Base-by-base conservation (phyloP, 768 basidiomycete genomes). In the Pleurotus sapidus region DNA sequence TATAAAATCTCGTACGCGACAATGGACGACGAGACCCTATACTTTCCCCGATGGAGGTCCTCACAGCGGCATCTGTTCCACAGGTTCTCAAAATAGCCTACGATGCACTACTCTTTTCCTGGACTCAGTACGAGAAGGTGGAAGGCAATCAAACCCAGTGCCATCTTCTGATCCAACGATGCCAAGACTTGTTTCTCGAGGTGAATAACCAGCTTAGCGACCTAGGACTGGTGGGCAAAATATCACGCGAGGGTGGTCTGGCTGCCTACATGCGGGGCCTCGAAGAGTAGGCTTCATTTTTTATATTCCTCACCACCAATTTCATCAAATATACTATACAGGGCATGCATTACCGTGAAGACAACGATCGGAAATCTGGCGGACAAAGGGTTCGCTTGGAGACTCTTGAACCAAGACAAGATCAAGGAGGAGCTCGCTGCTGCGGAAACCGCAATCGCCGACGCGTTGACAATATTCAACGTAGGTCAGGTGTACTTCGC, bases 351-450 rank as follows among this genome's bases (percentile, higher is more conserved):
- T 5, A 46, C 59, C 11, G 54, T 63, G 11, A 34, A 58, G 18
- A 54, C 55, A 23, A 56, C 57, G 1, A 49, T 65, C 3, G 49
- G 20, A 43, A 59, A 43, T 17, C 42, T 65, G 6, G 50, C 62
- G 4, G 49, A 49, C 5, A 61, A 60, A 47, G 54, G 60, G 9
- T 59, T 65, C 45, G 60, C 60, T 12, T 63, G 64, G 64, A 55
- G 64, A 12, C 55, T 65, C 14, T 43, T 65, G 23, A 48, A 62
- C 42, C 63, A 61, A 37, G 60, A 59, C 30, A 56, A 55, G 38
- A 58, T 63, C 20, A 56, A 59, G 37, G 54, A 57, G 42, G 49
- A 40, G 17, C 30, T 65, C 15, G 30, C 51, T 7, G 49, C 47
- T 14, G 63, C 63, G 8, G 64, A 65, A 49, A 23, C 25, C 11